These are phyloP conservation scores for Gnaphalium uliginosum DNA, from an alignment of 129 eudicot genomes.

Conservation along the genomic window DNA sequence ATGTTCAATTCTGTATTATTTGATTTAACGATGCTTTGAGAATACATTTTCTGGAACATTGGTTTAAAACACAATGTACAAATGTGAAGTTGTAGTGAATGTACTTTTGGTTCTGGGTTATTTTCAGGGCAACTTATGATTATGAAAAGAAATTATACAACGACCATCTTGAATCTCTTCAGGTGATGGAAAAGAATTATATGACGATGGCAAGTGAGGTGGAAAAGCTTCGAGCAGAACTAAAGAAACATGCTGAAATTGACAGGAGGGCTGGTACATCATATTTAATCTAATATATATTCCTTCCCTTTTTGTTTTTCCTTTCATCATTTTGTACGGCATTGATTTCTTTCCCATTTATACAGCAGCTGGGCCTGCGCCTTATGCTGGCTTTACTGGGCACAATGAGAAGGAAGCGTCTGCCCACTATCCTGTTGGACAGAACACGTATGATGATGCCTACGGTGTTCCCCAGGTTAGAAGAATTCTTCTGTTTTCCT, in stretches of 20 bases:
- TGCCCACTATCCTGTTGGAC: conserved; percentile 53
- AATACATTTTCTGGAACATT: background rate
- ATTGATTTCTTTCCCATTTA: conserved; percentile 4
- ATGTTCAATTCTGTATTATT: background rate
- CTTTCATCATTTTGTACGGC: background rate
- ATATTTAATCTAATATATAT: background rate
- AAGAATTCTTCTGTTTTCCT: conserved; percentile 1
- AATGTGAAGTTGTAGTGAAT: conserved; percentile 6
- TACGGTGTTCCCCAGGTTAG: conserved; percentile 68
- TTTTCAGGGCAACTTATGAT: conserved; percentile 78
- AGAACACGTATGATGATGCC: conserved; percentile 41
- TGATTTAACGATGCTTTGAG: background rate
- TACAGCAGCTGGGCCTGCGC: conserved; percentile 39
- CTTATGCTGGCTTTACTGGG: conserved; percentile 64
- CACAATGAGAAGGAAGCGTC: conserved; percentile 54
- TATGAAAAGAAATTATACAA: conserved; percentile 79
- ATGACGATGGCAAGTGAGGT: conserved; percentile 90
- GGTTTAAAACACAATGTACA: background rate
- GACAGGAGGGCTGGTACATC: conserved; percentile 69
- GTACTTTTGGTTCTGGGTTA: conserved; percentile 6
- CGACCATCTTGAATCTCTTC: conserved; percentile 96
- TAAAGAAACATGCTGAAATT: conserved; percentile 63
- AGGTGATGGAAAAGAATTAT: conserved; percentile 93
- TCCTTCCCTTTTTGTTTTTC: background rate
- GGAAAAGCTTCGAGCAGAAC: conserved; percentile 82